Conservation (phyloP, 495 filamentous ascomycete species). For the Xeromyces bisporus region DNA sequence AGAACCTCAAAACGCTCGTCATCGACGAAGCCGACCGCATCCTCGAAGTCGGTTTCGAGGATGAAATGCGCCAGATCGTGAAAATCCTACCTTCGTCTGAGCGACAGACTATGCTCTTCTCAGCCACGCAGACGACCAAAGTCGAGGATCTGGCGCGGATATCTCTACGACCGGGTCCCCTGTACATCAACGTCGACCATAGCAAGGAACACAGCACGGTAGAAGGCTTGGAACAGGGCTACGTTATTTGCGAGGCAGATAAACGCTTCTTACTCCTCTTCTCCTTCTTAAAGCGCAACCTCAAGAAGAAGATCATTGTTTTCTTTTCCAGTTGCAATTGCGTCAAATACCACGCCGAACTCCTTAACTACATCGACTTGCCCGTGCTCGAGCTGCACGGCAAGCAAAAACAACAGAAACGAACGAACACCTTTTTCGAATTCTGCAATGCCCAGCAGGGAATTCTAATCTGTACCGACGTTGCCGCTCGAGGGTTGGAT, state of each 20-base stretch:
- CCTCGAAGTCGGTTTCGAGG: conserved; percentile 93
- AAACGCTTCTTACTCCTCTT: conserved; percentile 89
- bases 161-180: conserved; percentile 74
- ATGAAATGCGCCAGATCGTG: conserved; percentile 93
- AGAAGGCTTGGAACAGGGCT: conserved; percentile 86
- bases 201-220: conserved; percentile 69
- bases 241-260: conserved; percentile 82
- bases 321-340: conserved; percentile 90
- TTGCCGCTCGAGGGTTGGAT: conserved; percentile 86
- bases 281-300: conserved; percentile 82
- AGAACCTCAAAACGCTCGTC: conserved; percentile 75
- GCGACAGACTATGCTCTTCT: conserved; percentile 92
- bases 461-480: conserved; percentile 88
- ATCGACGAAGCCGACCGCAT: conserved; percentile 89
- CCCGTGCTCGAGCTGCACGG: conserved; percentile 65
- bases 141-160: conserved; percentile 93
- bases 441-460: conserved; percentile 89
- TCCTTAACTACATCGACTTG: conserved; percentile 91
- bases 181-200: conserved; percentile 91
- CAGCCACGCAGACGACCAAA: conserved; percentile 94
- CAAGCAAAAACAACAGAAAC: conserved; percentile 94
- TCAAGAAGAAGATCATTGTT: conserved; percentile 92
- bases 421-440: conserved; percentile 95
- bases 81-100: conserved; percentile 84
- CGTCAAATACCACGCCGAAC: conserved; percentile 87